A percentile compares a stretch with the other conserved stretches of the same genome.
phyloP scores from a whole-genome alignment of 1,284 basidiomycete species.

The Rhodotorula sp. region DNA sequence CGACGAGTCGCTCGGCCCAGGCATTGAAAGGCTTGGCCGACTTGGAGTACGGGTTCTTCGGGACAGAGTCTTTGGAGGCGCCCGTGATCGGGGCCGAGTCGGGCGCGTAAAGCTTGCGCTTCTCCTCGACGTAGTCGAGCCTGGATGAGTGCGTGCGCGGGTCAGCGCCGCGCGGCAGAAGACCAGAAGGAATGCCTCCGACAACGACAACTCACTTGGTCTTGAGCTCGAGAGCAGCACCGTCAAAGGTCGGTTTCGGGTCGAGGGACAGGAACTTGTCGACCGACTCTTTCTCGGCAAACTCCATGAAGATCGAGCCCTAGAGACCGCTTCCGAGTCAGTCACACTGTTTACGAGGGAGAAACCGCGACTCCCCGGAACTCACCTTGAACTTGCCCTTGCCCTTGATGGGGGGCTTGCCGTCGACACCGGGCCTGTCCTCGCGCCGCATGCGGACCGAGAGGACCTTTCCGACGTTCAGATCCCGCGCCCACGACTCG shows the following conservation, averaged over 20 bases:
- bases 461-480: slow-evolving; percentile 65
- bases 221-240: slow-evolving; percentile 72
- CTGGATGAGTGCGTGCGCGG: slow-evolving; percentile 50
- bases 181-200: background rate
- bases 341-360: background rate
- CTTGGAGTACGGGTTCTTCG: slow-evolving; percentile 49
- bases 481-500: slow-evolving; percentile 78
- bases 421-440: slow-evolving; percentile 46
- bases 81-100: slow-evolving; percentile 51
- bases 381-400: slow-evolving; percentile 67
- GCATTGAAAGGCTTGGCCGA: slow-evolving; percentile 89
- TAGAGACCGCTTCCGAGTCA: slow-evolving; percentile 47
- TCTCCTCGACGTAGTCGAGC: slow-evolving; percentile 91
- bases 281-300: slow-evolving; percentile 67
- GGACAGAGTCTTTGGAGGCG: slow-evolving; percentile 53
- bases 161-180: background rate
- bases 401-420: slow-evolving; percentile 31
- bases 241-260: slow-evolving; percentile 71
- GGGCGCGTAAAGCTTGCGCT: slow-evolving; percentile 76
- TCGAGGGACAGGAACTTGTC: slow-evolving; percentile 75
- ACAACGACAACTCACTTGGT: slow-evolving; percentile 62
- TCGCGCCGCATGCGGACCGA: slow-evolving; percentile 82
- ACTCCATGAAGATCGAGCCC: slow-evolving; percentile 93
- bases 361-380: background rate
- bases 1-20: slow-evolving; percentile 57